Conservation (phyloP, 257 asterid genomes). For the Penstemon davidsonii region DNA sequence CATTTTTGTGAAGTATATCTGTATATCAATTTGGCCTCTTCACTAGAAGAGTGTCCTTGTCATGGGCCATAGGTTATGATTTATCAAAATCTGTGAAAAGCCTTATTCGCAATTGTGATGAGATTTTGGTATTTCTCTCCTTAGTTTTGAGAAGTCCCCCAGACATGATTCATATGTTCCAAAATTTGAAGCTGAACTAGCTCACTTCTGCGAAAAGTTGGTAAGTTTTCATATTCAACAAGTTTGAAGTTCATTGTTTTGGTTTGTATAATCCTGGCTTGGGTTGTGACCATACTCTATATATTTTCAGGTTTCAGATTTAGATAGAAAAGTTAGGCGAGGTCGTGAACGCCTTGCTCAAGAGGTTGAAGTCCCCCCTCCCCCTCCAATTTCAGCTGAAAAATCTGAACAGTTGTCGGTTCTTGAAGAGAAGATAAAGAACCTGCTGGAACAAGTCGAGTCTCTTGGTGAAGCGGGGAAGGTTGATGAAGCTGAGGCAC, state of each 20-base stretch:
- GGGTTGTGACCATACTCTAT: background rate
- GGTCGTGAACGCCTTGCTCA: slow-evolving; percentile 97
- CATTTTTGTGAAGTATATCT: background rate
- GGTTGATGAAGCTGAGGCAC: slow-evolving; percentile 99
- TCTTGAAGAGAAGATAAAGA: slow-evolving; percentile 92
- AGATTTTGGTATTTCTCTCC: slow-evolving; percentile 32
- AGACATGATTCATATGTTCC: slow-evolving; percentile 82
- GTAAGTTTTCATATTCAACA: slow-evolving; percentile 45
- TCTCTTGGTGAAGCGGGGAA: slow-evolving; percentile 99
- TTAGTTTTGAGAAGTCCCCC: slow-evolving; percentile 90
- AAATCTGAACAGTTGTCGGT: slow-evolving; percentile 84
- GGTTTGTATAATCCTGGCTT: slow-evolving; percentile 8
- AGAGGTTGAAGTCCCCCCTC: slow-evolving; percentile 83
- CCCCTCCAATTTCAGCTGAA: slow-evolving; percentile 94
- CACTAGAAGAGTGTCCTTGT: background rate
- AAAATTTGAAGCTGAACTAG: slow-evolving; percentile 92
- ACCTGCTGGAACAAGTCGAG: slow-evolving; percentile 96
- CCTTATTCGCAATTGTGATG: slow-evolving; percentile 20
- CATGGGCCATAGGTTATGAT: background rate
- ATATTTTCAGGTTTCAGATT: slow-evolving; percentile 72
- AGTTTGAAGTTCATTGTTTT: slow-evolving; percentile 15
- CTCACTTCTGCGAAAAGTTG: slow-evolving; percentile 91
- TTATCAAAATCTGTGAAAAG: background rate
- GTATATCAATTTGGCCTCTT: background rate
- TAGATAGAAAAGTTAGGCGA: slow-evolving; percentile 94